phyloP scores from a whole-genome alignment of 208 protist species.

The Leishmania major region DNA sequence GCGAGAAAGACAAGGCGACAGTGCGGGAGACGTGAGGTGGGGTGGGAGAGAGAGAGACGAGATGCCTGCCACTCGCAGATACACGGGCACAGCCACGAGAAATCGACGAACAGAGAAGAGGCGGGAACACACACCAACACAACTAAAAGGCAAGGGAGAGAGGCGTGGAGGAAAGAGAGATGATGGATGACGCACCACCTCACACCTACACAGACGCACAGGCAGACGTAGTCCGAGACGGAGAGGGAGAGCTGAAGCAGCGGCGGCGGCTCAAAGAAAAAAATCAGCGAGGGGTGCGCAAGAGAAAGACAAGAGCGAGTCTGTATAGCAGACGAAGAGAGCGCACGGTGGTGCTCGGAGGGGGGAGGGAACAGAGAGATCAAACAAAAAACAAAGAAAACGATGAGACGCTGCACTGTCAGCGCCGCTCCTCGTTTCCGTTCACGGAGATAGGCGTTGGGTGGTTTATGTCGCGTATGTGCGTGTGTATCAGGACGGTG shows the following conservation, averaged over 20 bases:
- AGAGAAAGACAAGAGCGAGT: background rate
- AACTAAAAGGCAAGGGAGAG: background rate
- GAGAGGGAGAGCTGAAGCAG: no score
- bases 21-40: background rate
- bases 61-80: background rate
- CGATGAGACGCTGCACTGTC: background rate
- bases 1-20: background rate
- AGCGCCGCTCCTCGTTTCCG: background rate
- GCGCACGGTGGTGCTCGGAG: background rate
- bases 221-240: background rate
- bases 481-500: background rate
- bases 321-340: background rate
- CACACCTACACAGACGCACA: background rate
- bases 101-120: background rate
- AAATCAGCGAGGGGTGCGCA: background rate
- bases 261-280: no score
- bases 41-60: constrained; percentile 3
- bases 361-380: background rate
- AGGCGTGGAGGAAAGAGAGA: background rate
- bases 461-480: background rate
- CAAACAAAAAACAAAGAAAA: background rate
- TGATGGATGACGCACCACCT: background rate
- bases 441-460: no score
- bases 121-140: background rate
- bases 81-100: background rate